Base-by-base conservation (phyloP, 768 basidiomycete genomes). In the Auricularia heimuer region DNA sequence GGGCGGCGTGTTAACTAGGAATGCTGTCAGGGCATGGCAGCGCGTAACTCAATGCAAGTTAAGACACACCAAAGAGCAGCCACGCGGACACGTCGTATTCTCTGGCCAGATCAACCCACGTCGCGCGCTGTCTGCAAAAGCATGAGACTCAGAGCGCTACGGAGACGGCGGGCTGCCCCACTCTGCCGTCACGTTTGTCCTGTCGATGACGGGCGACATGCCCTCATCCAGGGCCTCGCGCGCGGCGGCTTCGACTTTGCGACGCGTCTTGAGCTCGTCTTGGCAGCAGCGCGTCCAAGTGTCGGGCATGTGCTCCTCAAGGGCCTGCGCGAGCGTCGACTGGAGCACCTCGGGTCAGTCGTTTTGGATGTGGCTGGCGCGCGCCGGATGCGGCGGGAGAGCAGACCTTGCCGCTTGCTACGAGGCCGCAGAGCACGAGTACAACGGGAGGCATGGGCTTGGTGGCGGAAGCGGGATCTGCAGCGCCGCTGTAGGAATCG, bases 351-450 rank as follows among this genome's bases (percentile, higher is more conserved):
- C 21, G 24, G 47, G 11, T 51, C 10, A 51, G 47, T 6, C 11
- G 7, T 12, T 18, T 10, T 10, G 8, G 39, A 14, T 42, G 39
- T 42, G 39, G 39, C 39, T 51, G 21, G 6, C 8, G 18, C 14
- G 18, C 18, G 29, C 29, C 29, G 29, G 29, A 29, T 29, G 29
- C 29, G 29, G 29, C 29, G 29, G 21, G 21, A 51, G 14, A 10
- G 21, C 18, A 51, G 14, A 60, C 56, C 56, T 60, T 60, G 24
- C 56, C 56, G 34, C 29, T 35, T 6, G 16, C 56, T 4, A 60
- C 56, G 56, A 60, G 56, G 16, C 56, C 56, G 34, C 56, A 60
- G 24, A 60, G 56, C 12, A 60, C 56, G 34, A 60, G 56, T 29
- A 60, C 24, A 7, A 60, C 34, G 7, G 11, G 56, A 18, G 21